Base-by-base conservation (phyloP, 768 basidiomycete species). In the Boletus reticulatus region DNA sequence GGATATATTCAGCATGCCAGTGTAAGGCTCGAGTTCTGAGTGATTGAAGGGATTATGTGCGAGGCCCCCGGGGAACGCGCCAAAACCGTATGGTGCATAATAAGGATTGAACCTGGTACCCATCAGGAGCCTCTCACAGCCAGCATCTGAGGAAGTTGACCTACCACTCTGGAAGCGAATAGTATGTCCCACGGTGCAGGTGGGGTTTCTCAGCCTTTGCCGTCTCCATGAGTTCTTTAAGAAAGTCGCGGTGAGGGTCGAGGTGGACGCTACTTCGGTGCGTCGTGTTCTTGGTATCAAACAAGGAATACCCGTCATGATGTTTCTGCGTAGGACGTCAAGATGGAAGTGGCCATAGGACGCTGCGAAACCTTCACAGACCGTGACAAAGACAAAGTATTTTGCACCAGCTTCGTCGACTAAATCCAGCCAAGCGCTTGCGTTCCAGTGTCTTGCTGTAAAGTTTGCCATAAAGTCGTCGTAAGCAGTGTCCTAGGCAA, bases 391-490 rank as follows among this genome's bases (percentile, higher is more conserved):
- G 20, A 85, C 82, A 57, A 85, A 84, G 57, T 85, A 85, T 61
- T 81, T 84, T 2, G 84, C 84, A 3, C 84, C 84, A 0, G 82
- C 79, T 31, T 73, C 72, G 41, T 78, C 80, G 48, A 85, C 79
- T 9, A 84, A 53, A 60, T 83, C 77, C 0, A 83, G 62, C 81
- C 83, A 85, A 39, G 70, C 74, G 44, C 76, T 79, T 4, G 84
- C 77, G 41, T 83, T 78, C 69, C 81, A 85, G 45, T 77, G 76
- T 1, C 71, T 70, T 2, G 79, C 81, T 0, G 77, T 81, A 61
- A 84, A 84, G 48, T 77, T 70, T 3, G 75, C 67, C 42, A 85
- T 81, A 58, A 85, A 85, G 58, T 84, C 80, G 59, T 85, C 84
- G 55, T 85, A 82, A 6, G 77, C 57, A 4, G 82, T 68, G 29